These are phyloP conservation scores for Cymbopogon citratus DNA, from an alignment of 176 grass and related monocot species.

Conservation along the genomic window DNA sequence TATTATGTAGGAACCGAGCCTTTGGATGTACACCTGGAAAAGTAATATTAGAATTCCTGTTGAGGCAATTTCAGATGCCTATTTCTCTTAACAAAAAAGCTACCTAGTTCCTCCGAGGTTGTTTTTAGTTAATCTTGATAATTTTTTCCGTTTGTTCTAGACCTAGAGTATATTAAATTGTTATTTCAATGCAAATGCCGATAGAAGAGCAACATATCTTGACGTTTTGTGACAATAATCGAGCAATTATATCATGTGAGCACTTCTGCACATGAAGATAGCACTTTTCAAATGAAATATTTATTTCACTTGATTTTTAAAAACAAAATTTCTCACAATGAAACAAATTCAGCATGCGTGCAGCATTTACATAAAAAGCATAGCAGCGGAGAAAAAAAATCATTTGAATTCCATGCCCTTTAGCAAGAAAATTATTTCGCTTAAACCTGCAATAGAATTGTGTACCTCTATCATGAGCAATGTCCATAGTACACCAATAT, in stretches of 20 bases:
- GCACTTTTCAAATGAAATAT: not conserved
- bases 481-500: slow-evolving; percentile 99
- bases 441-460: not conserved
- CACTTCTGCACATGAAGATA: not conserved
- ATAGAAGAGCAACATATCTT: not conserved
- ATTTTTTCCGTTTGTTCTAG: not conserved
- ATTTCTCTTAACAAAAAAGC: not conserved
- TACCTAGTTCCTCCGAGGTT: not conserved
- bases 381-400: not conserved
- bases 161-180: not conserved
- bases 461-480: slow-evolving; percentile 95
- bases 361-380: slow-evolving; percentile 1
- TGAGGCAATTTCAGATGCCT: not conserved
- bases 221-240: not conserved
- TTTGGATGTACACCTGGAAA: not conserved
- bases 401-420: not conserved
- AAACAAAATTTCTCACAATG: not conserved
- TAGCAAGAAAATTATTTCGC: not conserved
- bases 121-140: not conserved
- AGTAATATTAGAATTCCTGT: not conserved
- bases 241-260: not conserved
- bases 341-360: not conserved
- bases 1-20: not conserved
- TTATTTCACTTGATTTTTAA: not conserved
- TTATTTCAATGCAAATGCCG: not conserved